A percentile compares a stretch with the other conserved stretches of the same genome.
Conservation (phyloP, 306 rosid species). For the Calophaca sinica region DNA sequence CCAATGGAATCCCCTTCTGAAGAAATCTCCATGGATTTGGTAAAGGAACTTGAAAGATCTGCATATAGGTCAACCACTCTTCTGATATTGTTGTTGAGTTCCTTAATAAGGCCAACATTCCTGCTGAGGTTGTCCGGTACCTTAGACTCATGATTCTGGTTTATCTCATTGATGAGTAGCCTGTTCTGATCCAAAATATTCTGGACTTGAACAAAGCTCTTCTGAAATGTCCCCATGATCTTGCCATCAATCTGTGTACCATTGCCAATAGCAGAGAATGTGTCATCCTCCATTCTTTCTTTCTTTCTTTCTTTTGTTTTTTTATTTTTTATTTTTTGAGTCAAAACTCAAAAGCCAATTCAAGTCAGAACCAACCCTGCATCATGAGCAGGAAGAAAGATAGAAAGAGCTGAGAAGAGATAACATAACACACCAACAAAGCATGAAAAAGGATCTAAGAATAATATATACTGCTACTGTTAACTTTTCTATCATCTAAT, state of each 20-base stretch:
- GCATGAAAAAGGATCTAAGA: not conserved
- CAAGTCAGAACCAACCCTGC: constrained; percentile 66
- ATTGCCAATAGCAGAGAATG: constrained; percentile 76
- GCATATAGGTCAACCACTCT: constrained; percentile 96
- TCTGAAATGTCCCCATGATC: constrained; percentile 80
- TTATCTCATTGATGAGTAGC: constrained; percentile 91
- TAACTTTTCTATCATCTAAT: not conserved
- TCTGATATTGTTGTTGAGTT: constrained; percentile 91
- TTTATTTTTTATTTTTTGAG: not conserved
- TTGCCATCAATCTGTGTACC: constrained; percentile 75
- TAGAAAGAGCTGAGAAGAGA: constrained; percentile 37
- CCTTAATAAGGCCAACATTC: constrained; percentile 89
- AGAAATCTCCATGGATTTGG: constrained; percentile 88
- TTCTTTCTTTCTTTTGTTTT: constrained; percentile 34
- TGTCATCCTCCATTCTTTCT: constrained; percentile 77
- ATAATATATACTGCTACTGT: not conserved
- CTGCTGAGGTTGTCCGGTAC: constrained; percentile 90
- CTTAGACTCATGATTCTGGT: constrained; percentile 97
- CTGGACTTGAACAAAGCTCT: constrained; percentile 91
- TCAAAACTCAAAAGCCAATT: constrained; percentile 41
- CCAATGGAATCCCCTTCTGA: constrained; percentile 97
- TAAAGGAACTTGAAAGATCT: constrained; percentile 85
- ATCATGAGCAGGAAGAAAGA: constrained; percentile 43
- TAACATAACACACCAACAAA: not conserved
- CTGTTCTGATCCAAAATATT: constrained; percentile 92